A percentile compares a stretch with the other conserved stretches of the same genome.
Conservation (phyloP, 2,329 filamentous ascomycete species). For the Talaromyces sp. region DNA sequence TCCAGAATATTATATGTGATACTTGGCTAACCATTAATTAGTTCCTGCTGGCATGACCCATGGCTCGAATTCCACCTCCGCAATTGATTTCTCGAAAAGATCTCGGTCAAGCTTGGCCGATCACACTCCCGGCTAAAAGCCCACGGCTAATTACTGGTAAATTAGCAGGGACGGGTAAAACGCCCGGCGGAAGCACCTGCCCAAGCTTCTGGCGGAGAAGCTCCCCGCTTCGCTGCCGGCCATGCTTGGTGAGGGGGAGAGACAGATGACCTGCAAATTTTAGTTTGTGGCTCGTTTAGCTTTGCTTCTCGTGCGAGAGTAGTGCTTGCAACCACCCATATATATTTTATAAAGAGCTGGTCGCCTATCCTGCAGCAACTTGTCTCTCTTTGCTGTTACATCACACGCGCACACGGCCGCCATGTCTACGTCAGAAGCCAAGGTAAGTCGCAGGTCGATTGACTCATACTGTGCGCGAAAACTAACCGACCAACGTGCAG, state of each 20-base stretch:
- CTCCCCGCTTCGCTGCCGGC: background rate
- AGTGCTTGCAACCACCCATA: background rate
- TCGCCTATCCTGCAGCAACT: background rate
- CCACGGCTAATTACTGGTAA: background rate
- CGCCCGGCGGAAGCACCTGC: background rate
- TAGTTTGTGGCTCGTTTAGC: background rate
- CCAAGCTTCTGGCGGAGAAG: background rate
- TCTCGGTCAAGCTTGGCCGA: background rate
- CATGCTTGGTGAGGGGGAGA: background rate
- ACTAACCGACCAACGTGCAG: constrained; percentile 36
- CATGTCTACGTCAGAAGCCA: background rate
- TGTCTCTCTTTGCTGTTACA: background rate
- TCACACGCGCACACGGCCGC: background rate
- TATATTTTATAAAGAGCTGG: background rate
- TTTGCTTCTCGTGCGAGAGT: background rate
- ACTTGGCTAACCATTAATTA: background rate
- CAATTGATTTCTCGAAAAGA: too few relatives aligned
- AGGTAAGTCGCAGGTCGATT: background rate
- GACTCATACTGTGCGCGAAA: background rate
- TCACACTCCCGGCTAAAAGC: background rate
- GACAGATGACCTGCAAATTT: background rate
- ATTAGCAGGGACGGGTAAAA: background rate
- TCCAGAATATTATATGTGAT: background rate
- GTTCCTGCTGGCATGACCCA: too few relatives aligned
- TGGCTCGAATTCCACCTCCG: too few relatives aligned